Conservation (phyloP, 495 filamentous ascomycete species). For the Talaromyces stipitatus region DNA sequence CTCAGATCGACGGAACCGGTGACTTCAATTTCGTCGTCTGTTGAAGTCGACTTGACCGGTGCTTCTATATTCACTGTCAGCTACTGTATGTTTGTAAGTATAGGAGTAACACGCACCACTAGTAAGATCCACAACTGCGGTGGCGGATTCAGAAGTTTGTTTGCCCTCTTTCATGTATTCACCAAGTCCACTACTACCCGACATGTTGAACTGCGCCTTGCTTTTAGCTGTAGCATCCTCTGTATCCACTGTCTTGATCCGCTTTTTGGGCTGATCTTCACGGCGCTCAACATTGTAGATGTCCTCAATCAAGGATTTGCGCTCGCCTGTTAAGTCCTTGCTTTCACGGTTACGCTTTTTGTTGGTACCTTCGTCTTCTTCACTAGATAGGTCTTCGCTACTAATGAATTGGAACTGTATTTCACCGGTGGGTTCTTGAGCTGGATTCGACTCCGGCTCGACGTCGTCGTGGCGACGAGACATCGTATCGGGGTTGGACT, state of each 20-base stretch:
- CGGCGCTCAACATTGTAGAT: constrained; percentile 67
- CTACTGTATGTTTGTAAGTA: neutral
- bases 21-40: constrained; percentile 35
- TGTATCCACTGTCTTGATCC: constrained; percentile 23
- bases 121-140: constrained; percentile 54
- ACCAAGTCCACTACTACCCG: constrained; percentile 49
- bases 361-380: constrained; percentile 17
- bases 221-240: constrained; percentile 32
- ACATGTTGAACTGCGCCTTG: constrained; percentile 31
- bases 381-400: constrained; percentile 5
- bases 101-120: constrained; percentile 26
- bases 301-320: constrained; percentile 49
- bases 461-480: neutral
- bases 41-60: neutral
- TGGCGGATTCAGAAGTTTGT: constrained; percentile 19
- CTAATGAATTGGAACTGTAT: constrained; percentile 4
- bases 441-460: neutral
- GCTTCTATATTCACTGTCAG: neutral
- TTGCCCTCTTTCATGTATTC: constrained; percentile 54
- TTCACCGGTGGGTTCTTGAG: neutral
- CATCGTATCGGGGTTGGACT: neutral
- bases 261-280: constrained; percentile 53
- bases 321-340: constrained; percentile 15
- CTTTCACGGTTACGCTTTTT: constrained; percentile 24
- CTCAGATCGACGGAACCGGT: constrained; percentile 37